phyloP scores from a whole-genome alignment of 1,284 basidiomycete species.

The Singerocomus inundabilis region DNA sequence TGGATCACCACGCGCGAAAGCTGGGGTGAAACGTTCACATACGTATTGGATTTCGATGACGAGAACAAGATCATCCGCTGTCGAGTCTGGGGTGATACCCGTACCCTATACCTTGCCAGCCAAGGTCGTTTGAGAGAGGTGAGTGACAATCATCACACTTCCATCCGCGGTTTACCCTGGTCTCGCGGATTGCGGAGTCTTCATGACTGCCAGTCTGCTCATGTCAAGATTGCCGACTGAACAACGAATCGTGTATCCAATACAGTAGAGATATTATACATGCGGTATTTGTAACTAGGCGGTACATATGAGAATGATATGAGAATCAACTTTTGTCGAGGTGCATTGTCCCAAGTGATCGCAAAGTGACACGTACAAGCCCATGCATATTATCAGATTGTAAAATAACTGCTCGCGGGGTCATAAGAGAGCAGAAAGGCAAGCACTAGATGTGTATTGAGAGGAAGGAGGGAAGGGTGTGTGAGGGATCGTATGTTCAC shows the following conservation, averaged over 20 bases:
- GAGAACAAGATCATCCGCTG: conserved; percentile 52
- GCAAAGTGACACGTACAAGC: conserved; percentile 1
- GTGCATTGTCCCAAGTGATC: conserved; percentile 16
- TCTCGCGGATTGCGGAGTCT: neutral
- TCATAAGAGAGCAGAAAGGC: neutral
- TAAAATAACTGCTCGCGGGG: conserved; percentile 18
- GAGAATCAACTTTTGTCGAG: neutral
- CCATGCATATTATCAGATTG: conserved; percentile 23
- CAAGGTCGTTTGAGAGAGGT: conserved; percentile 41
- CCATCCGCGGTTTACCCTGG: neutral
- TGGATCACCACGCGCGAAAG: conserved; percentile 47
- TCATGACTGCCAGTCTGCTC: too few species aligned
- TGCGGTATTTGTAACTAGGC: conserved; percentile 3
- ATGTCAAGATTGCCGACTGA: too few species aligned
- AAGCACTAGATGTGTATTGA: too few species aligned
- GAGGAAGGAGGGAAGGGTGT: neutral
- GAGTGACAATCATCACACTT: neutral
- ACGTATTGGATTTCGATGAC: conserved; percentile 61
- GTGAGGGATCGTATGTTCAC: conserved; percentile 2
- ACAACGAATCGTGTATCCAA: conserved; percentile 13
- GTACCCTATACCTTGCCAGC: conserved; percentile 59
- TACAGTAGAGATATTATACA: conserved; percentile 16
- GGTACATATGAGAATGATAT: conserved; percentile 1
- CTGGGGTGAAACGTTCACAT: conserved; percentile 65
- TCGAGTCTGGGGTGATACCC: conserved; percentile 69